Percentiles rank a stretch among this genome's conserved stretches.
Evolutionary conservation across 73 alveolate species (phyloP).

Genomic region (Paramecium pentaurelia): DNA sequence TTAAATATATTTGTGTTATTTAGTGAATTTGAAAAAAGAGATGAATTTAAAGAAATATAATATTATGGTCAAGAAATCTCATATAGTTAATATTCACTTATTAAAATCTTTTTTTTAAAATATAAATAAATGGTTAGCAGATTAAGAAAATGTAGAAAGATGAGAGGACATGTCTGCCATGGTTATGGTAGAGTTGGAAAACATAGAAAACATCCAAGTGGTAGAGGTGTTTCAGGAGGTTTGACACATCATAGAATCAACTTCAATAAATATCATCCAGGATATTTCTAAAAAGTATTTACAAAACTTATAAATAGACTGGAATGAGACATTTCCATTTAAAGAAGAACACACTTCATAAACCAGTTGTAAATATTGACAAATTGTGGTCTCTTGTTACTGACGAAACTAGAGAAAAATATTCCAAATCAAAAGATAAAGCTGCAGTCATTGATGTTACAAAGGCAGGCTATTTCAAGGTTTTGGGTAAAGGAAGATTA

Average conservation of each 20-base stretch:
- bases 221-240: constrained; percentile 97
- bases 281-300: constrained; percentile 95
- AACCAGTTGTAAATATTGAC: constrained; percentile 92
- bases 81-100: neutral
- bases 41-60: neutral
- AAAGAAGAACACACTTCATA: constrained; percentile 86
- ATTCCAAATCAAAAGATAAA: constrained; percentile 79
- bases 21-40: too few relatives aligned
- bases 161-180: constrained; percentile 94
- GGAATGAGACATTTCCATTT: constrained; percentile 99
- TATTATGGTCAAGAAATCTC: neutral
- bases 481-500: constrained; percentile 95
- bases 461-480: constrained; percentile 95
- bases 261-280: constrained; percentile 95
- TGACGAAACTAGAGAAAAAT: constrained; percentile 89
- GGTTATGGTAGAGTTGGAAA: constrained; percentile 99
- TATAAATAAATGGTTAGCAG: constrained; percentile 79
- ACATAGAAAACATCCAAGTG: constrained; percentile 98
- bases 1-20: too few relatives aligned
- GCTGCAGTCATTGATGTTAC: constrained; percentile 96
- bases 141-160: constrained; percentile 89
- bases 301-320: neutral
- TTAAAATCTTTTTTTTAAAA: constrained; percentile 31
- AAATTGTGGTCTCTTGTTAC: constrained; percentile 94
- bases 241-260: constrained; percentile 89